Base-by-base conservation (phyloP, 768 basidiomycete genomes). In the Boletus eberwhitei region DNA sequence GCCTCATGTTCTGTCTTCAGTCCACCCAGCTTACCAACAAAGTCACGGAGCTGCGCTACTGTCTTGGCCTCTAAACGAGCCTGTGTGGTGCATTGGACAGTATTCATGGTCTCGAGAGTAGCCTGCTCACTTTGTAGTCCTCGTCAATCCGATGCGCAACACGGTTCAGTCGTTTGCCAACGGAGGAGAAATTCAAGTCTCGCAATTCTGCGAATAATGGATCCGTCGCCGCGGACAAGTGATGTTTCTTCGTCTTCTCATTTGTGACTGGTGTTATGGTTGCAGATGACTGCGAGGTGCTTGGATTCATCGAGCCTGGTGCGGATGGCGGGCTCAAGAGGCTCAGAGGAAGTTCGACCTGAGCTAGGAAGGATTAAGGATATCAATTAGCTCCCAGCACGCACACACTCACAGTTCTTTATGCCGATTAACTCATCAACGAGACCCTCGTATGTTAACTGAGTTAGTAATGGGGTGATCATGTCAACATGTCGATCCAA, bases 381-480 rank as follows among this genome's bases (percentile, higher is more conserved):
- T 21, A 19, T 2, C 42, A 12, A 37, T 19, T 12, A 5, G 13
- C 19, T 32, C 29, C 6, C 17, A 26, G 22, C 16, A 48, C 4
- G n/a, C n/a, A 46, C 24, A 26, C 11, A 71, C 87, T 55, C 63
- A 93, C 95, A 88, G 64, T 97, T 93, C 70, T 82, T 88, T 57
- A 99, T 87, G 1, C 92, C 90, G 44, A 97, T 77, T 35, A 93
- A 74, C 69, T 99, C 97, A 65, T 98, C 97, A 34, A 98, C 79
- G 45, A 99, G 85, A 19, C 97, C 97, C 68, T 98, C 89, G 61
- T 98, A 98, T 0, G 97, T 99, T 53, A 98, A 76, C 64, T 98
- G 95, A 3, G 97, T 98, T 43, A 96, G 81, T 48, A 98, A 76
- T 2, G 97, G 93, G 0, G 97, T 97, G 55, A 98, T 85, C 89